Percentiles rank a stretch among this genome's conserved stretches.
Evolutionary conservation across 176 grass and related monocot genomes (phyloP).

Genomic region (Eleusine indica): DNA sequence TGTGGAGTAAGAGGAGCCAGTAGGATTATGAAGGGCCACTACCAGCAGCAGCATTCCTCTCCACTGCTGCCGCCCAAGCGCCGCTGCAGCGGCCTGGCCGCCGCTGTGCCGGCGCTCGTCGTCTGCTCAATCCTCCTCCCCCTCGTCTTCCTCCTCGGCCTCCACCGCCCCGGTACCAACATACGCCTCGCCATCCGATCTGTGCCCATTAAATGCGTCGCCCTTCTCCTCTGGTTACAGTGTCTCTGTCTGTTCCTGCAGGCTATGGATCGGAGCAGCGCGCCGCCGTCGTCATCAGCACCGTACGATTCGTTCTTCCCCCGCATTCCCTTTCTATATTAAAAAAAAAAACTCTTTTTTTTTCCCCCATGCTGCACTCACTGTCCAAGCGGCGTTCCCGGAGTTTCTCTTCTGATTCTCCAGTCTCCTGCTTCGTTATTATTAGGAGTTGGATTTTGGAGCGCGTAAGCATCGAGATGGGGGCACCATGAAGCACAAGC

Average conservation of each 20-base stretch:
- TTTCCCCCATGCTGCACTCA: background rate
- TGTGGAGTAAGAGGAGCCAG: too few relatives aligned
- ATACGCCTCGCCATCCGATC: constrained; percentile 6
- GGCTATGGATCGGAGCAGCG: constrained; percentile 47
- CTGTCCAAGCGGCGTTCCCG: background rate
- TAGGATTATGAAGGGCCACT: background rate
- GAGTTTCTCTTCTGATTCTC: background rate
- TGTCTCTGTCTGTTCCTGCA: background rate
- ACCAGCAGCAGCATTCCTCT: background rate
- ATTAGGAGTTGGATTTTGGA: constrained; percentile 37
- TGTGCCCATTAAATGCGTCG: background rate
- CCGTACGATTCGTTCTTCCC: constrained; percentile 1
- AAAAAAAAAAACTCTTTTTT: background rate
- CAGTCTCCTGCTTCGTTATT: background rate
- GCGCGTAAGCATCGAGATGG: constrained; percentile 47
- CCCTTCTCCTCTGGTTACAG: background rate
- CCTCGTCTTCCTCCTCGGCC: constrained; percentile 69
- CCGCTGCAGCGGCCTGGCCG: constrained; percentile 55
- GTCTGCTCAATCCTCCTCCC: constrained; percentile 78
- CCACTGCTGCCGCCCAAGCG: constrained; percentile 44
- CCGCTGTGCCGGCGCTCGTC: constrained; percentile 68
- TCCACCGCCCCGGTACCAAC: constrained; percentile 60
- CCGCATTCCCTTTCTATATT: background rate
- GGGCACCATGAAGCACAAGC: constrained; percentile 45
- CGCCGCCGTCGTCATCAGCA: constrained; percentile 50